These are phyloP conservation scores for Pseudodiploospora longispora DNA, from an alignment of 2,329 filamentous ascomycete genomes.

Conservation along the genomic window DNA sequence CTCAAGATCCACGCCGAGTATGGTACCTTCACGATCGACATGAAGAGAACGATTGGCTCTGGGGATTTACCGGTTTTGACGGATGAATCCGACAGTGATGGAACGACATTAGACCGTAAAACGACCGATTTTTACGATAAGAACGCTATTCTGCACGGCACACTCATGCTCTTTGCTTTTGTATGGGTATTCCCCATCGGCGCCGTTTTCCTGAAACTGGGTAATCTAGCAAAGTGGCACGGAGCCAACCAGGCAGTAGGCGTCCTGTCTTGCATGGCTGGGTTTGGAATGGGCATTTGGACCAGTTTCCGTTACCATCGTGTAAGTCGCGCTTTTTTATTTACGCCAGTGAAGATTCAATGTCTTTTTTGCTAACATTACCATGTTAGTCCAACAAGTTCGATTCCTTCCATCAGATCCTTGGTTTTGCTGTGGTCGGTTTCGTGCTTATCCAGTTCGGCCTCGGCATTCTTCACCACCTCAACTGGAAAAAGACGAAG, in stretches of 20 bases:
- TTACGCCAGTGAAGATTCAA: background rate
- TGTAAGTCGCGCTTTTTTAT: conserved; percentile 30
- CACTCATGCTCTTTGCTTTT: conserved; percentile 49
- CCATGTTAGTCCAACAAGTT: conserved; percentile 40
- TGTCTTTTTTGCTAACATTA: background rate
- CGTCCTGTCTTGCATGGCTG: conserved; percentile 38
- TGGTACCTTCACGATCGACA: conserved; percentile 48
- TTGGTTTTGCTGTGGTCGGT: conserved; percentile 47
- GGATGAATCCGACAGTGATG: conserved; percentile 24
- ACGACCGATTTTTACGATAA: conserved; percentile 26
- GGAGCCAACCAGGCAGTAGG: conserved; percentile 44
- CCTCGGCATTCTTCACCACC: conserved; percentile 49
- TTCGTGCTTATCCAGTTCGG: conserved; percentile 45
- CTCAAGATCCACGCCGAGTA: conserved; percentile 46
- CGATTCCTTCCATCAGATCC: conserved; percentile 47
- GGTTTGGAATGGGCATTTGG: conserved; percentile 44
- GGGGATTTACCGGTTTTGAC: conserved; percentile 33
- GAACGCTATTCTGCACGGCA: conserved; percentile 35
- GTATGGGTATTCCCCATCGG: conserved; percentile 49
- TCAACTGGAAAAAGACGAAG: conserved; percentile 41
- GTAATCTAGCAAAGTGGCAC: conserved; percentile 47
- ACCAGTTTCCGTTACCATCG: conserved; percentile 46
- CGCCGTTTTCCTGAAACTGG: conserved; percentile 42
- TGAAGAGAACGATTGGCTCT: conserved; percentile 41
- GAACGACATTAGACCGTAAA: conserved; percentile 24